A percentile compares a stretch with the other conserved stretches of the same genome.
phyloP scores from a whole-genome alignment of 768 basidiomycete genomes.

The Psilocybe azurescens region DNA sequence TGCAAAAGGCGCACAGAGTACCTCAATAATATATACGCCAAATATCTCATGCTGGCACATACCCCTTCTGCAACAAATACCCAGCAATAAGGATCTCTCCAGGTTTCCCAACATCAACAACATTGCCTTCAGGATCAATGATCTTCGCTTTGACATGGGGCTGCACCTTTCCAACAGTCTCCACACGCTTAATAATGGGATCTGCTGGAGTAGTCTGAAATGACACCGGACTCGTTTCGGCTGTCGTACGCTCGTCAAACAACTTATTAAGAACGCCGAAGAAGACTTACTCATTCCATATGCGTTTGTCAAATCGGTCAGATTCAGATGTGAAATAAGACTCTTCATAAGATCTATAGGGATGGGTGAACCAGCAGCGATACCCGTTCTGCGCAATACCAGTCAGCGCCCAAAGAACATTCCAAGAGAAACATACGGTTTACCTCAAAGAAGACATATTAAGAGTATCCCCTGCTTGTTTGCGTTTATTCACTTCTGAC shows the following conservation, averaged over 20 bases:
- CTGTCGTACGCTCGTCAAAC: constrained; percentile 37
- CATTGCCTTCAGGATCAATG: constrained; percentile 58
- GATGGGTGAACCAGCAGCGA: constrained; percentile 80
- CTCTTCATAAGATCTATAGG: constrained; percentile 82
- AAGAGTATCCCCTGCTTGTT: constrained; percentile 45
- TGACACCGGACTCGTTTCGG: constrained; percentile 85
- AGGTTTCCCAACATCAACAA: constrained; percentile 73
- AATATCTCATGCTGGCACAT: constrained; percentile 17
- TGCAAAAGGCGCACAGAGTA: constrained; percentile 28
- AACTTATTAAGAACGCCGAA: background rate
- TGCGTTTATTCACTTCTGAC: constrained; percentile 64
- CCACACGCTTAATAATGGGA: constrained; percentile 74
- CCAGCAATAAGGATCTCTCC: constrained; percentile 80
- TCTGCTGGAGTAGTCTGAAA: constrained; percentile 80
- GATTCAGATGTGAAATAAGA: constrained; percentile 68
- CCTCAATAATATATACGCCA: constrained; percentile 1
- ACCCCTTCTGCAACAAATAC: constrained; percentile 85
- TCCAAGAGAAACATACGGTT: background rate
- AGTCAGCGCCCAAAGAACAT: background rate
- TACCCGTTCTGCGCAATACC: constrained; percentile 64
- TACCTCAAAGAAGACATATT: constrained; percentile 64
- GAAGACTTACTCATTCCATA: constrained; percentile 84
- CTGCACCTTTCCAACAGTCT: constrained; percentile 79
- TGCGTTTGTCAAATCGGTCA: constrained; percentile 74
- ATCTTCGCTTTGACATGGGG: constrained; percentile 83